Percentiles rank a stretch among this genome's conserved stretches.
These are phyloP conservation scores for Arthrobotrys entomopaga DNA, from an alignment of 2,329 filamentous ascomycete species.

Conservation along the genomic window DNA sequence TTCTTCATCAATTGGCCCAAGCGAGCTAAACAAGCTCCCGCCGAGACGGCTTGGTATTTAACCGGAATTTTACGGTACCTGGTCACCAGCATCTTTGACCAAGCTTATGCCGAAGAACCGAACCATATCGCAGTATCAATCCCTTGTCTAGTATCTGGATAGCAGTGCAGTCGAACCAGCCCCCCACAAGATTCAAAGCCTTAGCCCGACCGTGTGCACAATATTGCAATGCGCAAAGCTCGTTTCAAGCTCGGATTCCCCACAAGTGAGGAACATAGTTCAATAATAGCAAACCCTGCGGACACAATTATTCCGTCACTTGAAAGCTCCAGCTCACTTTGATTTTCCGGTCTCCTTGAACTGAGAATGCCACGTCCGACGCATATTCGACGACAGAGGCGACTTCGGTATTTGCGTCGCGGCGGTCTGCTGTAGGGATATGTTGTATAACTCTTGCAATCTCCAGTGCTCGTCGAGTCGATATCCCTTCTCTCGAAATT, in stretches of 20 bases:
- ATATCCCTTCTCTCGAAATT: conserved; percentile 3
- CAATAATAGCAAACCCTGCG: conserved; percentile 22
- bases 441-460: background rate
- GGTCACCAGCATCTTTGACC: conserved; percentile 19
- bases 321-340: background rate
- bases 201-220: background rate
- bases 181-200: conserved; percentile 20
- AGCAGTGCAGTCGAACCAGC: background rate
- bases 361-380: background rate
- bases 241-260: conserved; percentile 26
- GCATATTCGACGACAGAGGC: no score
- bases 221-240: conserved; percentile 9
- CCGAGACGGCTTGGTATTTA: conserved; percentile 51
- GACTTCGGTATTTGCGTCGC: background rate
- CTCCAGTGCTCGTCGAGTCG: background rate
- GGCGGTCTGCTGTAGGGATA: background rate
- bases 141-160: conserved; percentile 13
- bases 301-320: conserved; percentile 41
- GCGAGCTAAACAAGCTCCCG: conserved; percentile 5
- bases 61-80: conserved; percentile 13
- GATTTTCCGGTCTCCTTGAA: conserved; percentile 26
- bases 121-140: background rate
- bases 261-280: conserved; percentile 20
- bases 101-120: conserved; percentile 27
- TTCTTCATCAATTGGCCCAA: no score